Evolutionary conservation across 352 stramenopile species (phyloP), one percentile per base, ranked within the genome.

Genomic region (Phytophthora foliorum): DNA sequence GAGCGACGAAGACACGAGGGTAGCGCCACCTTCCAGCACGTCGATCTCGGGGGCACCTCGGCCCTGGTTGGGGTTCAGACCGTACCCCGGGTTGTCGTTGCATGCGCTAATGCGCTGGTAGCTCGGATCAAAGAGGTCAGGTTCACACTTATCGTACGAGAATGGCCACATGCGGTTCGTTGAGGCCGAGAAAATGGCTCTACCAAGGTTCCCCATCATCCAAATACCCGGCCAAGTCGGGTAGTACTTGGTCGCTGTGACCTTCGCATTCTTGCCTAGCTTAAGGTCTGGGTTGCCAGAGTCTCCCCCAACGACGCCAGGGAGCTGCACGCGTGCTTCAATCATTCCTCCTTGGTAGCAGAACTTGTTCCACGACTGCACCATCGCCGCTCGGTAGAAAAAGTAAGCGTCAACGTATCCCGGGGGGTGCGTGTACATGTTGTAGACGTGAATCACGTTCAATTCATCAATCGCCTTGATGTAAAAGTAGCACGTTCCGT

Each of bases 351-450:
- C 95, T 32, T 97, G 97, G 65, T 97, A 98, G 75, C 94, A 98
- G 58, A 98, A 98, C 58, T 98, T 98, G 70, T 98, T 98, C 94
- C 94, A 98, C 2, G 78, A 88, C 70, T 98, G 92, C 1, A 98
- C 39, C 92, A 98, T 98, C 0, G 82, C 95, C 7, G 83, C 86
- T 2, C 75, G 73, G 31, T 82, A 84, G 53, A 66, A 81, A 53
- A 89, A 92, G 42, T 74, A 69, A 17, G 69, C 72, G n/a, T 69
- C 75, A 29, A 84, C 59, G 59, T 70, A 90, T 8, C 56, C 3
- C 49, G n/a, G 85, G 82, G 81, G 78, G 44, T 81, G 76, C 13
- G 67, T 68, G 62, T 84, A 91, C 44, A 77, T 67, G 59, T 91
- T 93, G 66, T 79, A 93, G 8, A 90, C 80, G 17, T 67, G 66